Base-by-base conservation (phyloP, 2,329 filamentous ascomycete genomes). In the Fusarium xylarioides region DNA sequence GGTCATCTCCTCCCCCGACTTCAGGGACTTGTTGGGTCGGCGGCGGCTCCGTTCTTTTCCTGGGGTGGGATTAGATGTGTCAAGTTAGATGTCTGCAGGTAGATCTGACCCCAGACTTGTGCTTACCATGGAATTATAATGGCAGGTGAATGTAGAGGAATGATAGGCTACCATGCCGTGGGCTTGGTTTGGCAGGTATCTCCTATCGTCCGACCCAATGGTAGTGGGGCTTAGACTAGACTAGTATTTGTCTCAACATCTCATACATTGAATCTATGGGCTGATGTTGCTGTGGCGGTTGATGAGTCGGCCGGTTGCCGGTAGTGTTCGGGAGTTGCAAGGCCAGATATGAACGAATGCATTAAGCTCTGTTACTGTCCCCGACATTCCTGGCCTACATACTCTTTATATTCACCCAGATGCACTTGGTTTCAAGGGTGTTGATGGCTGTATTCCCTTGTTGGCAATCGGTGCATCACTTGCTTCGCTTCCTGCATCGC, bases 71-170 rank as follows among this genome's bases (percentile, higher is more conserved):
- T 61, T 73, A 71, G 54, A 68, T 42, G 32, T 58, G 56, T 46
- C 57, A 59, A 52, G 47, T 38, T 40, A 68, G 58, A 50, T 59
- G n/a, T 21, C 46, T 70, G 66, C 46, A 60, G 43, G 63, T n/a
- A 73, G 71, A 71, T 74, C 71, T 74, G 59, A 57, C 71, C 65
- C 61, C 71, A 66, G 68, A 74, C 56, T 73, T 64, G 40, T 47
- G 65, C 56, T 54, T 38, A 34, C 49, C 37, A 60, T 40, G 55
- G 50, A 58, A 26, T 52, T 49, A 60, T 38, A 15, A 54, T 47
- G 37, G 61, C 46, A 70, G 44, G 53, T 52, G 18, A 54, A 19
- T 73, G 50, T 30, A 37, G 52, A 63, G 46, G 60, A 53, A 59
- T 40, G 50, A 66, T 40, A 50, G 56, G 46, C 43, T 47, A 62